Percentiles rank a stretch among this genome's conserved stretches.
These are phyloP conservation scores for Areca catechu DNA, from an alignment of 176 grass and related monocot species.

Conservation along the genomic window DNA sequence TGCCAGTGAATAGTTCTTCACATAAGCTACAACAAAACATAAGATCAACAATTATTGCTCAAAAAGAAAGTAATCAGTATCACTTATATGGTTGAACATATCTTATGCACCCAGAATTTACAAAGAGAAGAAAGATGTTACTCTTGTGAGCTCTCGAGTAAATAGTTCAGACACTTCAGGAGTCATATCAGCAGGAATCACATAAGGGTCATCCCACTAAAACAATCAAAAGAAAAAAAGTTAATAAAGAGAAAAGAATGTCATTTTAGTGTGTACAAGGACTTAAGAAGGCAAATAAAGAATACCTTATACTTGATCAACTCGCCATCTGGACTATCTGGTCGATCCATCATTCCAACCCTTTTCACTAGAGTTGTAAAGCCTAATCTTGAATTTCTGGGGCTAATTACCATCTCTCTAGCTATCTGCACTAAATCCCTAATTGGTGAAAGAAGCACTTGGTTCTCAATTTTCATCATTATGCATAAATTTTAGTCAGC, in stretches of 20 bases:
- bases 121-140: neutral
- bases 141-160: slow-evolving; percentile 23
- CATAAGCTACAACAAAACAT: no score
- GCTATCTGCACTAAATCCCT: slow-evolving; percentile 17
- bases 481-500: no score
- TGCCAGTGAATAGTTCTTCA: no score
- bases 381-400: slow-evolving; percentile 26
- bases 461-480: no score
- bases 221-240: neutral
- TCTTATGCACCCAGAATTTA: no score
- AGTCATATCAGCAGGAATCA: slow-evolving; percentile 27
- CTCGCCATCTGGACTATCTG: slow-evolving; percentile 23
- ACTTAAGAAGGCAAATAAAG: neutral
- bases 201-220: slow-evolving; percentile 21
- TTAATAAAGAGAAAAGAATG: neutral
- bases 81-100: no score
- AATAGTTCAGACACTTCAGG: slow-evolving; percentile 26
- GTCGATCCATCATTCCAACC: slow-evolving; percentile 9
- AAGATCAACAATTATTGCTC: no score
- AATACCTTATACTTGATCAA: slow-evolving; percentile 22
- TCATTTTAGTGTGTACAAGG: neutral
- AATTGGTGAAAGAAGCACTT: neutral
- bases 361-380: slow-evolving; percentile 16
- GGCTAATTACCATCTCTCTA: slow-evolving; percentile 29
- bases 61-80: no score